Base-by-base conservation (phyloP, 768 basidiomycete species). In the Mycena galericulata region DNA sequence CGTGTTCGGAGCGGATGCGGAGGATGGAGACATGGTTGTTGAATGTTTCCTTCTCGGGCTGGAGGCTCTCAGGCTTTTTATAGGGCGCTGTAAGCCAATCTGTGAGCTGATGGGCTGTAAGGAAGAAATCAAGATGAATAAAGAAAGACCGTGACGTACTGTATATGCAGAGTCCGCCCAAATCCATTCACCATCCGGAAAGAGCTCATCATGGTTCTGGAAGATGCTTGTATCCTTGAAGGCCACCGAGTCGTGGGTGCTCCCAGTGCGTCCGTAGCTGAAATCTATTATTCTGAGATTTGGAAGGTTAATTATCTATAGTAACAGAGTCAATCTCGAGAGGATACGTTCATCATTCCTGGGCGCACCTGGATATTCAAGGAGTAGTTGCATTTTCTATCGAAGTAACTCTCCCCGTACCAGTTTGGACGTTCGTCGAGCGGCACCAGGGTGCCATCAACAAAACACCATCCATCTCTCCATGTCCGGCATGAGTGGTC, bases 81-180 rank as follows among this genome's bases (percentile, higher is more conserved):
- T 65, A 65, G 20, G 63, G 63, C 40, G 63, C 63, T 36, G 50
- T 51, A 26, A 64, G n/a, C 53, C 53, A 63, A 14, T 24, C 30
- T 4, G 9, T 8, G 17, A 54, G n/a, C 43, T 45, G 43, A 27
- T 1, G 34, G 17, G 10, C n/a, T 15, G 12, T 30, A 47, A 5
- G 15, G 17, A 14, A 29, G 2, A 34, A 18, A 17, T 4, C 55
- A 38, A 22, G 1, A 34, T 18, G 32, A 2, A 32, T 18, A 26
- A 20, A 49, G 29, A 10, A n/a, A n/a, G n/a, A n/a, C n/a, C n/a
- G n/a, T n/a, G n/a, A n/a, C n/a, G n/a, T 45, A 51, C 67, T 9
- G 81, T 77, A 71, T 83, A 83, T 15, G 82, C 79, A 20, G 82
- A 81, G 70, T 83, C 81, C 20, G 75, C 80, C 80, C 81, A 82